Evolutionary conservation across 1,284 basidiomycete genomes (phyloP).

Genomic region (Neolentinus lepideus): DNA sequence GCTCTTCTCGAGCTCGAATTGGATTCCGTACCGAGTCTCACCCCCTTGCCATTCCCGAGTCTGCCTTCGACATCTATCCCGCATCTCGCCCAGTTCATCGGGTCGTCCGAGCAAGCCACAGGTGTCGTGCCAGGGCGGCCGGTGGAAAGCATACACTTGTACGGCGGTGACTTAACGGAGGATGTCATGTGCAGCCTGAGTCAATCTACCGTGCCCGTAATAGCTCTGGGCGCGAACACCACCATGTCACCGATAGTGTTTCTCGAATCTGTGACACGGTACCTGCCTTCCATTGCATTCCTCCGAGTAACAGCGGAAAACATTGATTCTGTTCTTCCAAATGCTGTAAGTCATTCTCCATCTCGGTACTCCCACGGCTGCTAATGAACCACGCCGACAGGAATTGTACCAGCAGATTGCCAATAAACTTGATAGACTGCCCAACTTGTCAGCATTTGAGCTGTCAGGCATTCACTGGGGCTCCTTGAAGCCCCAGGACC

Average conservation of each 20-base stretch:
- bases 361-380: conserved; percentile 6
- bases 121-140: conserved; percentile 56
- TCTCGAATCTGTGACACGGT: conserved; percentile 24
- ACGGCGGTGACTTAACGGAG: conserved; percentile 45
- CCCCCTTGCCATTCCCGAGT: conserved; percentile 9
- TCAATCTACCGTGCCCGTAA: conserved; percentile 18
- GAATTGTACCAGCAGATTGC: conserved; percentile 58
- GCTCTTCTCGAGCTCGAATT: conserved; percentile 47
- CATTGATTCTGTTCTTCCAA: conserved; percentile 23
- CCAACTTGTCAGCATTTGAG: conserved; percentile 55
- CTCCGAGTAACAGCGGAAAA: conserved; percentile 27
- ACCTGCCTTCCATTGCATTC: conserved; percentile 24
- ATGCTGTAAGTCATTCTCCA: conserved; percentile 7
- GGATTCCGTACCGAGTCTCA: conserved; percentile 16
- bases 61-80: conserved; percentile 36
- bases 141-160: conserved; percentile 51
- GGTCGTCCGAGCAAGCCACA: conserved; percentile 46
- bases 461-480: conserved; percentile 69
- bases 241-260: conserved; percentile 24
- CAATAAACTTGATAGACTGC: conserved; percentile 44
- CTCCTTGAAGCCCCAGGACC: conserved; percentile 30
- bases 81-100: conserved; percentile 47
- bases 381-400: conserved; percentile 25
- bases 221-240: conserved; percentile 26
- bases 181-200: conserved; percentile 43